A percentile compares a stretch with the other conserved stretches of the same genome.
phyloP scores from a whole-genome alignment of 208 protist genomes.

The Leishmania braziliensis region DNA sequence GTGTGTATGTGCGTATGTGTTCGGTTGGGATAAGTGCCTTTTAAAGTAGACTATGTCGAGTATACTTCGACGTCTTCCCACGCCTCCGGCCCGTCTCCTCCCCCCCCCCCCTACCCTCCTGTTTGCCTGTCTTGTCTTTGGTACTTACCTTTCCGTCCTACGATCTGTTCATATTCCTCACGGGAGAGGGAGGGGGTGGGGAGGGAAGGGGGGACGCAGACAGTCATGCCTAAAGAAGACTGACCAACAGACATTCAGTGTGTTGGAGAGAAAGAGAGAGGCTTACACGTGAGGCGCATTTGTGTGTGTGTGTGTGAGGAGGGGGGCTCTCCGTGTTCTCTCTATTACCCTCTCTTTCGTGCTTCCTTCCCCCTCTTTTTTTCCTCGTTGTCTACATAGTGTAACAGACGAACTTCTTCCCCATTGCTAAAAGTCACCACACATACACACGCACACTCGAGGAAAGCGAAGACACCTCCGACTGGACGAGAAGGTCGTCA shows the following conservation, averaged over 20 bases:
- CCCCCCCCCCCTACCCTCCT: not conserved
- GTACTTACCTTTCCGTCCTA: not conserved
- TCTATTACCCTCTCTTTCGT: not conserved
- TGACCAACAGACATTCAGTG: not conserved
- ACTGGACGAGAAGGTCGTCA: not conserved
- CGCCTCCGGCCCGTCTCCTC: not conserved
- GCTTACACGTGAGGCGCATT: not conserved
- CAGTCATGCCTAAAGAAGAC: not conserved
- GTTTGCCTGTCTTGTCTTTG: not conserved
- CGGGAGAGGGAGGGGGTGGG: not conserved
- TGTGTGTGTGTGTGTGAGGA: not conserved
- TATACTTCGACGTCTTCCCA: not conserved
- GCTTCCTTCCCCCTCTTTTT: not conserved
- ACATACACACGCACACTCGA: not conserved
- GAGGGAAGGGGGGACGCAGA: not conserved
- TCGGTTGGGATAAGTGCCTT: slow-evolving; percentile 9
- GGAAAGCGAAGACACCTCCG: not conserved
- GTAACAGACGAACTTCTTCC: not conserved
- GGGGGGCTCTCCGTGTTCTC: not conserved
- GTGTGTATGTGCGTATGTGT: slow-evolving; percentile 23
- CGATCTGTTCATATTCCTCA: not conserved
- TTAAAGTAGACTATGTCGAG: not conserved
- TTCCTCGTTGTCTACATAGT: not conserved
- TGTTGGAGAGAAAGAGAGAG: not conserved
- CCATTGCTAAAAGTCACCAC: not conserved